phyloP scores from a whole-genome alignment of 768 basidiomycete genomes.

The Galerina sulciceps region DNA sequence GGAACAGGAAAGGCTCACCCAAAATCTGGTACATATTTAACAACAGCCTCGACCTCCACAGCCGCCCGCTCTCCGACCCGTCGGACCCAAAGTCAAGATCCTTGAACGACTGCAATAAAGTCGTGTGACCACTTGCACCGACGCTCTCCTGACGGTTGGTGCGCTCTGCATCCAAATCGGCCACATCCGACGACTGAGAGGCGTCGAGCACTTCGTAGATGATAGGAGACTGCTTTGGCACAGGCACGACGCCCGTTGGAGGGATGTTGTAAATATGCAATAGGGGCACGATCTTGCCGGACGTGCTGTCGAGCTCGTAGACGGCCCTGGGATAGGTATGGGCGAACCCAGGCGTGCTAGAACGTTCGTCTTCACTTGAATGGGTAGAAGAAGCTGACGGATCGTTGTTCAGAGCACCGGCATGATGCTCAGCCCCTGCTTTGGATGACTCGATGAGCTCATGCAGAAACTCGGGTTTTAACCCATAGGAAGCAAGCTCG shows the following conservation, averaged over 20 bases:
- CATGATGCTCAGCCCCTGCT: background rate
- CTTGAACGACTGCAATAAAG: constrained; percentile 24
- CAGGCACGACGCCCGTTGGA: constrained; percentile 6
- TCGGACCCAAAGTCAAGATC: constrained; percentile 12
- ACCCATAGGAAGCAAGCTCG: constrained; percentile 76
- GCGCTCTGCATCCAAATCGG: background rate
- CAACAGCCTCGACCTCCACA: constrained; percentile 7
- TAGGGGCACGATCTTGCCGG: constrained; percentile 57
- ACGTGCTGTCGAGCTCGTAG: constrained; percentile 59
- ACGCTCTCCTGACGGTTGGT: constrained; percentile 3
- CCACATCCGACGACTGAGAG: background rate
- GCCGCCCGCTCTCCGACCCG: background rate
- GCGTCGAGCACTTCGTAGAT: too few relatives aligned
- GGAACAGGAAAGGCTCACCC: background rate
- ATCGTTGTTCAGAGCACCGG: background rate
- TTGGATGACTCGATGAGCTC: constrained; percentile 34
- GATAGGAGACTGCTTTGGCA: background rate
- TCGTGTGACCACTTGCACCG: constrained; percentile 16
- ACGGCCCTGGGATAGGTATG: constrained; percentile 36
- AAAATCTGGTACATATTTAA: constrained; percentile 1
- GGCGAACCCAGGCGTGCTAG: too few relatives aligned
- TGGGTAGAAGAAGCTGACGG: background rate
- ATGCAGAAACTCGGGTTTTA: constrained; percentile 53
- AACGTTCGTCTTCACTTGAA: background rate
- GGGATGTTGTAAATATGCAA: constrained; percentile 52